Percentiles rank a stretch among this genome's conserved stretches.
These are phyloP conservation scores for Melaleuca alternifolia DNA, from an alignment of 345 rosid species.

Conservation along the genomic window DNA sequence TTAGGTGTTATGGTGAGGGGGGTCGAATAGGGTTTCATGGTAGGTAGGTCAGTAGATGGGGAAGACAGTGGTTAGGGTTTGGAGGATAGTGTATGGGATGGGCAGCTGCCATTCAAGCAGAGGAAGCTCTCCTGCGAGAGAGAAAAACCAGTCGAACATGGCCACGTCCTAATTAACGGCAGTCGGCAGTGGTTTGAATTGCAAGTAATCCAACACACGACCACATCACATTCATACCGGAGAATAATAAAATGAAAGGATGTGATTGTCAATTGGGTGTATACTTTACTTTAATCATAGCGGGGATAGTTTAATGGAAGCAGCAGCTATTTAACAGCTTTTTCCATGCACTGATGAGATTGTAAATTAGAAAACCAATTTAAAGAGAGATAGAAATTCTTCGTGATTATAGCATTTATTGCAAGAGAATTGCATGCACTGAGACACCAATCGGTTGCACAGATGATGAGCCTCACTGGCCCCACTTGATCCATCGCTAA, in stretches of 20 bases:
- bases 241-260: neutral
- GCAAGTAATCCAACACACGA: neutral
- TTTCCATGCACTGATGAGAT: neutral
- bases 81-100: no score
- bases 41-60: no score
- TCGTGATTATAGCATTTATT: neutral
- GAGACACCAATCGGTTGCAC: neutral
- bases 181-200: slow-evolving; percentile 24
- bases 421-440: neutral
- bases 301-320: neutral
- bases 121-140: no score
- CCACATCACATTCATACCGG: neutral
- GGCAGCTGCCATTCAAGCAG: no score
- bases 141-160: no score
- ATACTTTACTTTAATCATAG: neutral
- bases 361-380: neutral
- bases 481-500: neutral
- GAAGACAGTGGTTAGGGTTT: no score
- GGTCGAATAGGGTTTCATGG: no score
- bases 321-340: neutral
- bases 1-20: no score
- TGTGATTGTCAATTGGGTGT: neutral
- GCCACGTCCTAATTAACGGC: slow-evolving; percentile 4
- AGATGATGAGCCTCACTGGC: neutral
- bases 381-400: neutral